Percentiles rank a stretch among this genome's conserved stretches.
These are phyloP conservation scores for Xylaria castorea DNA, from an alignment of 495 filamentous ascomycete genomes.

Conservation along the genomic window DNA sequence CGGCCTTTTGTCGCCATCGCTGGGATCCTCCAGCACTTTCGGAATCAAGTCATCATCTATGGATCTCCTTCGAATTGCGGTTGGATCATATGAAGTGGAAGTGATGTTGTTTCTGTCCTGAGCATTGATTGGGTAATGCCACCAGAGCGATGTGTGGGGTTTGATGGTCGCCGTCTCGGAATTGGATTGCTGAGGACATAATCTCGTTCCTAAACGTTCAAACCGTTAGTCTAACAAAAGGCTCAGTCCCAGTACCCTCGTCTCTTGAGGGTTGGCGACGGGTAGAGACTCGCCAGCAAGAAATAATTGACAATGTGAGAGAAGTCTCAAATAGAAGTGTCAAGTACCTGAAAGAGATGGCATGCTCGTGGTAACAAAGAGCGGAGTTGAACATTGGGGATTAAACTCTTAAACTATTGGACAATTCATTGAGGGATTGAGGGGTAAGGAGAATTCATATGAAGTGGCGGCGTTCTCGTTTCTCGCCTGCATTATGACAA, in stretches of 20 bases:
- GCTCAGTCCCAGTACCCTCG: background rate
- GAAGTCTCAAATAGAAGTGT: background rate
- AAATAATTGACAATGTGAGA: background rate
- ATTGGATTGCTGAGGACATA: background rate
- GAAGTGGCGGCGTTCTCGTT: background rate
- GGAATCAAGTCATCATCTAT: background rate
- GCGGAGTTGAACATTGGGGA: background rate
- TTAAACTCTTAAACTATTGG: background rate
- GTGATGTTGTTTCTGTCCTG: background rate
- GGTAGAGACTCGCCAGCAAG: background rate
- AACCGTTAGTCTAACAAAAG: background rate
- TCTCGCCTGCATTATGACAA: background rate
- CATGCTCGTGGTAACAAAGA: constrained; percentile 6
- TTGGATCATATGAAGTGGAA: background rate
- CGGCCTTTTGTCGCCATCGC: too few relatives aligned
- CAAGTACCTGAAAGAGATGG: constrained; percentile 6
- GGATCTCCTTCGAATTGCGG: background rate
- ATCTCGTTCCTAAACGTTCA: background rate
- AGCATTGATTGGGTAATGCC: background rate
- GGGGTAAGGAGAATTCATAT: background rate
- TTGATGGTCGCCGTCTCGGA: background rate
- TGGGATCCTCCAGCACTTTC: background rate
- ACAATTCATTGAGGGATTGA: background rate
- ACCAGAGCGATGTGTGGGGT: background rate
- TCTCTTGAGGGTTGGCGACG: background rate